Base-by-base conservation (phyloP, 805 yeast species). In the Starmerella lactis-condensi region DNA sequence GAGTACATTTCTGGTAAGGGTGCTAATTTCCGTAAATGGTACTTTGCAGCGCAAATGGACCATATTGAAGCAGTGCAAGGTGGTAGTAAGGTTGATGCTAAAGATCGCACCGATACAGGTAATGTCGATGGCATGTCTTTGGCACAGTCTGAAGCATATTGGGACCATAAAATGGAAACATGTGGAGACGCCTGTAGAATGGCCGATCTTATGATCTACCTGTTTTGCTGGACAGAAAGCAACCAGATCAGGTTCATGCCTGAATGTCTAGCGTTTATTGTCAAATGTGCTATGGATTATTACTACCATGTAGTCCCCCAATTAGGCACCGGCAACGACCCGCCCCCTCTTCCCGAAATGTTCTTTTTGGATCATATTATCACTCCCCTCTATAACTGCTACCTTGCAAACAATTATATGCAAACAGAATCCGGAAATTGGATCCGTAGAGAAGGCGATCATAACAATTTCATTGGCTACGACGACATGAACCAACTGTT, bases 161-260 rank as follows among this genome's bases (percentile, higher is more conserved):
- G 53, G 81, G 48, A 53, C 5, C 44, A 45, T 4, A 63, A 61
- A 20, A 67, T 71, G 73, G 57, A 57, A 19, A 45, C 56, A 1
- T 54, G 67, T 27, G 48, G 66, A 0, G 61, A 74, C 1, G 56
- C 58, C 17, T 77, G 72, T 33, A 62, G 71, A 35, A 57, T 69
- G 3, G 54, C 61, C 11, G 93, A 81, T 39, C 41, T 81, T 12
- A 69, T 77, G 0, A 52, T 81, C 6, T 82, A 72, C 45, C 58
- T 81, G 9, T 50, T 77, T 33, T 67, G 78, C 39, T 81, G 94
- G 94, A 91, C 93, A 1, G 94, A 81, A 48, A 81, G 93, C 0
- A 78, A 76, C 46, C 82, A 78, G 43, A 48, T 81, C 2, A 61
- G 94, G 39, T 81, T 76, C 44, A 72, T 81, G 70, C 93, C 94